A percentile compares a stretch with the other conserved stretches of the same genome.
Conservation (phyloP, 352 stramenopile genomes). For the Phytophthora citrophthora region DNA sequence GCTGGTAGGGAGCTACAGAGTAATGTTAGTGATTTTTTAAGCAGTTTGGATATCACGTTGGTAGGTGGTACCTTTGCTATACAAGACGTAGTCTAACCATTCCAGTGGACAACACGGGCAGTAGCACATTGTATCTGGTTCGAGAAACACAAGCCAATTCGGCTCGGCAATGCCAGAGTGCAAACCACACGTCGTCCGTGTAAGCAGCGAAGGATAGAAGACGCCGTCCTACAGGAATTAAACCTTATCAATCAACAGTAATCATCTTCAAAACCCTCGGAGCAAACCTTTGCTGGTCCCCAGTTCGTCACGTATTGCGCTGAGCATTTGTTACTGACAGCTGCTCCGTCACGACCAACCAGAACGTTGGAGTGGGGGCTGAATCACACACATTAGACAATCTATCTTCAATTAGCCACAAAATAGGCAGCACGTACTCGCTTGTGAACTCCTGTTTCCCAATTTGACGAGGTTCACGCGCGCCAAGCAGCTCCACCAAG, state of each 20-base stretch:
- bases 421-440: conserved; percentile 54
- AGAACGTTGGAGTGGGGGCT: conserved; percentile 82
- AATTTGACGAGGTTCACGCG: conserved; percentile 48
- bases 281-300: conserved; percentile 55
- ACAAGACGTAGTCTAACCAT: conserved; percentile 87
- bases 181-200: conserved; percentile 56
- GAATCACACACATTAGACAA: neutral
- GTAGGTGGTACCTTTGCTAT: conserved; percentile 53
- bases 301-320: conserved; percentile 75
- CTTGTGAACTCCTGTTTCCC: conserved; percentile 77
- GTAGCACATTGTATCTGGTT: conserved; percentile 67
- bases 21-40: too few species aligned
- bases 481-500: conserved; percentile 61
- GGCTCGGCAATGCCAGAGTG: conserved; percentile 21
- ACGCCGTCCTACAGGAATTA: conserved; percentile 46
- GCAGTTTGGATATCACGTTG: too few species aligned
- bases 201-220: conserved; percentile 59
- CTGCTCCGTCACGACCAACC: conserved; percentile 80
- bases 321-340: conserved; percentile 76
- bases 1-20: conserved; percentile 67
- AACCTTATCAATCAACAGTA: neutral
- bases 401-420: neutral
- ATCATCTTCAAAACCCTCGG: too few species aligned
- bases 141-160: conserved; percentile 42
- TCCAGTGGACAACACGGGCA: conserved; percentile 82